Evolutionary conservation across 257 asterid species (phyloP).

Genomic region (Fraxinus anomala): DNA sequence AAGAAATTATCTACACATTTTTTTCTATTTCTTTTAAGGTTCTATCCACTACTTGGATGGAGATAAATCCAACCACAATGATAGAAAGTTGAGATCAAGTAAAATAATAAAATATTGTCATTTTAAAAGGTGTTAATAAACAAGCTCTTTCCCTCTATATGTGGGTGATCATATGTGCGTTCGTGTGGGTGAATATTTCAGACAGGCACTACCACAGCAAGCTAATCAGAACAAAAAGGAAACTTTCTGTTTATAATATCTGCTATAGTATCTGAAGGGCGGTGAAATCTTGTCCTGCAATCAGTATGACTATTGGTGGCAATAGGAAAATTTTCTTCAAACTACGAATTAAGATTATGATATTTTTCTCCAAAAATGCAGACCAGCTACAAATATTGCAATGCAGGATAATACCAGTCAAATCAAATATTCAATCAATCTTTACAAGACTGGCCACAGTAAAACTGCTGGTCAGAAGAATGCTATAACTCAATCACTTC

Average conservation of each 20-base stretch:
- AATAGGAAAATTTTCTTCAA: background rate
- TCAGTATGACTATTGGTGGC: background rate
- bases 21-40: slow-evolving; percentile 2
- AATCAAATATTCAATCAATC: background rate
- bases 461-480: background rate
- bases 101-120: background rate
- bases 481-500: slow-evolving; percentile 16
- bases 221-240: background rate
- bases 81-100: background rate
- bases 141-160: background rate
- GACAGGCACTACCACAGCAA: background rate
- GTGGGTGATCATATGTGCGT: too few species aligned
- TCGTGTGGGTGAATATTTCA: background rate
- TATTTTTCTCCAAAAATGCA: background rate
- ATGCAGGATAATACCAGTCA: background rate
- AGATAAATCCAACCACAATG: background rate
- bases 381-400: background rate
- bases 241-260: background rate
- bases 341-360: background rate
- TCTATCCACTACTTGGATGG: background rate
- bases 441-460: too few species aligned
- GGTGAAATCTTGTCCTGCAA: background rate
- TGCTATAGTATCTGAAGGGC: background rate
- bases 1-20: slow-evolving; percentile 18
- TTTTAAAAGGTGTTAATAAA: background rate